phyloP scores from a whole-genome alignment of 225 moss, liverwort and hornwort species.

The Straminergon stramineum region DNA sequence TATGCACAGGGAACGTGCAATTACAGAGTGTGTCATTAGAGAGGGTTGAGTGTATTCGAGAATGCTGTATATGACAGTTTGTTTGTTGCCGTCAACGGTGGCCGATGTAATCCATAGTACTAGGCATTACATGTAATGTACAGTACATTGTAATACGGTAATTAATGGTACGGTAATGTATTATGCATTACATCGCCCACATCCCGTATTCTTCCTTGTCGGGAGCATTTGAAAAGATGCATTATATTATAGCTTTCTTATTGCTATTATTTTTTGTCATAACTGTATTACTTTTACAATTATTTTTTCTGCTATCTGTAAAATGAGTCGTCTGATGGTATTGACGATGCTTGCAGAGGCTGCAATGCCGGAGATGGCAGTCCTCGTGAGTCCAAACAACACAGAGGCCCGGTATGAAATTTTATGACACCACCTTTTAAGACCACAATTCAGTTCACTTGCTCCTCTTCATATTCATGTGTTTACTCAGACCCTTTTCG shows the following conservation, averaged over 20 bases:
- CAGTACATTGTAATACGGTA: background rate
- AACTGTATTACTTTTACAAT: background rate
- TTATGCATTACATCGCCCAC: background rate
- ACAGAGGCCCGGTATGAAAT: conserved; percentile 51
- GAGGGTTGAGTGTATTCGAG: background rate
- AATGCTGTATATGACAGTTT: background rate
- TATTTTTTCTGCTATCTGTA: background rate
- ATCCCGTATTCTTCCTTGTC: background rate
- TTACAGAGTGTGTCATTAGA: background rate
- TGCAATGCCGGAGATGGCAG: conserved; percentile 72
- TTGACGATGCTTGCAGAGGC: conserved; percentile 43
- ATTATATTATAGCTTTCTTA: background rate
- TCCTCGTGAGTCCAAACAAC: conserved; percentile 68
- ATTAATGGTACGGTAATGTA: background rate
- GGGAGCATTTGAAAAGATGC: background rate
- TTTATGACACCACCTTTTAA: background rate
- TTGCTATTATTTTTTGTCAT: background rate
- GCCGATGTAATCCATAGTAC: background rate
- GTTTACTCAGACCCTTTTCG: background rate
- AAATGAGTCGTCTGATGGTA: background rate
- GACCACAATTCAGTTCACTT: background rate
- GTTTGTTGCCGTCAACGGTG: background rate
- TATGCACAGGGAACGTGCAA: background rate
- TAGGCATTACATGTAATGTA: background rate
- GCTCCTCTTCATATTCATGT: background rate